These are phyloP conservation scores for Fibroporia radiculosa DNA, from an alignment of 768 basidiomycete species.

Conservation along the genomic window DNA sequence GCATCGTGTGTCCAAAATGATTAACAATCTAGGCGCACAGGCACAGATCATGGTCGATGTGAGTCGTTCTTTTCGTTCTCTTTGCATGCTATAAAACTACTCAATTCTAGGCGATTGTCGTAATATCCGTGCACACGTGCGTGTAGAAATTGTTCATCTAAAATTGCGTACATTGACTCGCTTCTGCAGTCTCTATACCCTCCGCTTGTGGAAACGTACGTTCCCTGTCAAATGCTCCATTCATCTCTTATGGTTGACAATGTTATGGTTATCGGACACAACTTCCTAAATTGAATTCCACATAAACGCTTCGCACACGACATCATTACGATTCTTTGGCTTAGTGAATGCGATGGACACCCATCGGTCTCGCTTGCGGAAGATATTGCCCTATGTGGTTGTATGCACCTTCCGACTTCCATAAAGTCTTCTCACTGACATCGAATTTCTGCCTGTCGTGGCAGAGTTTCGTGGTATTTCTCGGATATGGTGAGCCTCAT, in stretches of 20 bases:
- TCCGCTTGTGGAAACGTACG: conserved; percentile 14
- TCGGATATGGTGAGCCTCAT: conserved; percentile 5
- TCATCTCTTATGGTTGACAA: neutral
- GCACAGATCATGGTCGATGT: conserved; percentile 13
- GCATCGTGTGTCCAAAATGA: neutral
- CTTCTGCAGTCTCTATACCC: conserved; percentile 14
- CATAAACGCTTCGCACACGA: neutral
- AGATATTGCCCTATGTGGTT: neutral
- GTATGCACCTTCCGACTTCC: neutral
- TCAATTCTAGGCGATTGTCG: conserved; percentile 7
- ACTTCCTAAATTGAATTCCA: too few relatives aligned
- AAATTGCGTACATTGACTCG: too few relatives aligned
- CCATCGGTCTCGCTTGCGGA: neutral
- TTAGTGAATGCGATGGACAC: neutral
- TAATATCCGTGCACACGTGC: conserved; percentile 14
- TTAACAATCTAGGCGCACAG: conserved; percentile 2
- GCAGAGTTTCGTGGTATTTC: conserved; percentile 9
- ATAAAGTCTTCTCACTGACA: neutral
- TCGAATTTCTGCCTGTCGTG: neutral
- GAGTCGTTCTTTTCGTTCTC: neutral
- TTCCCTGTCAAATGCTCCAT: neutral
- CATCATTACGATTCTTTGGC: neutral
- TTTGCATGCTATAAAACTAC: neutral
- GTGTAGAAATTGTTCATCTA: neutral
- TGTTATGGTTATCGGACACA: too few relatives aligned